Percentiles rank a stretch among this genome's conserved stretches.
Evolutionary conservation across 2,329 filamentous ascomycete species (phyloP).

Genomic region (Pseudocercospora fuligena): DNA sequence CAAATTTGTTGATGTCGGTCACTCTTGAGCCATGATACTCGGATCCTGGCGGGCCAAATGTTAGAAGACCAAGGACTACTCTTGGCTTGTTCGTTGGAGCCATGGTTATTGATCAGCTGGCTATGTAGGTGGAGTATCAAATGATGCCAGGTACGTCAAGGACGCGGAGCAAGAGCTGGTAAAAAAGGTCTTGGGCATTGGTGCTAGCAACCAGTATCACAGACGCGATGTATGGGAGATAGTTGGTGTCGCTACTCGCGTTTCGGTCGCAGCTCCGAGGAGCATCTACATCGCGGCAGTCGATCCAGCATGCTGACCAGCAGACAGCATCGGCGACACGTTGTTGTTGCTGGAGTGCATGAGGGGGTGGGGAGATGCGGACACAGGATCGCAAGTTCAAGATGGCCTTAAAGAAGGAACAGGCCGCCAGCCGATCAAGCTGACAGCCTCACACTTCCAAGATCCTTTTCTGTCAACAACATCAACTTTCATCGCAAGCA

Average conservation of each 20-base stretch:
- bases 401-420: background rate
- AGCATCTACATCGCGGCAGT: too few relatives aligned
- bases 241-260: too few relatives aligned
- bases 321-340: background rate
- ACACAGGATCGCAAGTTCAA: background rate
- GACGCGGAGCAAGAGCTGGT: background rate
- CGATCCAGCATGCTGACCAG: background rate
- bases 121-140: background rate
- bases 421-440: background rate
- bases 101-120: background rate
- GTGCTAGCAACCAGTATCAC: too few relatives aligned
- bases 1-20: slow-evolving; percentile 70
- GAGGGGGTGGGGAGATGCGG: background rate
- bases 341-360: background rate
- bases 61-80: slow-evolving; percentile 75
- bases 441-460: too few relatives aligned
- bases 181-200: too few relatives aligned
- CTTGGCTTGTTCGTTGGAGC: slow-evolving; percentile 56
- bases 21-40: slow-evolving; percentile 69
- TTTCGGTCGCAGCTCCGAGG: too few relatives aligned
- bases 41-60: slow-evolving; percentile 52
- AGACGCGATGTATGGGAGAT: too few relatives aligned
- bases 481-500: too few relatives aligned
- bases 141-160: background rate
- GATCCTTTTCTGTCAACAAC: too few relatives aligned